Evolutionary conservation across 2,329 filamentous ascomycete genomes (phyloP), one percentile per base, ranked within the genome.

Genomic region (Neobulgaria alba): DNA sequence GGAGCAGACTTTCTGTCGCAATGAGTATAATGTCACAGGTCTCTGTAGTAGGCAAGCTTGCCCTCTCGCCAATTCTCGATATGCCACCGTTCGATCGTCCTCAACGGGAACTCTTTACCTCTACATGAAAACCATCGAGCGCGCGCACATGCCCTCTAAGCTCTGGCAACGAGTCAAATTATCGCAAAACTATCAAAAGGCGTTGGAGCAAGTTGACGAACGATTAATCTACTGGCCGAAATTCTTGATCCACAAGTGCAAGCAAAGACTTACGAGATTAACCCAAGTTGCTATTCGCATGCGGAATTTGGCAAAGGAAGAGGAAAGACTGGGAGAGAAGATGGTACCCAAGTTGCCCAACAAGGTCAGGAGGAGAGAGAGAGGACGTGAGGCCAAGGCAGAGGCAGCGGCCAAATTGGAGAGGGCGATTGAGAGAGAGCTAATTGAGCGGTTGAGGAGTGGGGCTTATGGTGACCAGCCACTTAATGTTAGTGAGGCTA

Each of bases 101-200:
- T 82, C 88, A 5, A 68, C 80, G 46, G 84, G 85, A 48, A 79
- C 78, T 7, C 74, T 96, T 48, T 96, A 95, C 67, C 80, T 96
- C 42, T 96, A 94, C 73, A 94, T 95, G 74, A 96, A 95, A 70
- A 92, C 87, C 3, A 77, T 89, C 53, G 88, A 95, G 69, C 85
- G 92, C 47, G 74, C 83, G 10, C 90, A 89, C 63, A 76, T 90
- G 65, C 92, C 90, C 1, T 82, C 78, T 44, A 93, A 94, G 65
- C 79, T 90, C 68, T 98, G 92, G 92, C 88, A 96, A 67, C 80
- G 82, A 53, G 87, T 95, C 61, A 85, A 88, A 59, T 71, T 98
- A 23, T 87, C 86, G 19, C 77, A 79, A 55, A 95, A 96, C 69
- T 96, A 96, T 64, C 77, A 80, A 49, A 84, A 89, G 60, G 92